Base-by-base conservation (phyloP, 2,329 filamentous ascomycete genomes). In the Trichoderma pleuroti region DNA sequence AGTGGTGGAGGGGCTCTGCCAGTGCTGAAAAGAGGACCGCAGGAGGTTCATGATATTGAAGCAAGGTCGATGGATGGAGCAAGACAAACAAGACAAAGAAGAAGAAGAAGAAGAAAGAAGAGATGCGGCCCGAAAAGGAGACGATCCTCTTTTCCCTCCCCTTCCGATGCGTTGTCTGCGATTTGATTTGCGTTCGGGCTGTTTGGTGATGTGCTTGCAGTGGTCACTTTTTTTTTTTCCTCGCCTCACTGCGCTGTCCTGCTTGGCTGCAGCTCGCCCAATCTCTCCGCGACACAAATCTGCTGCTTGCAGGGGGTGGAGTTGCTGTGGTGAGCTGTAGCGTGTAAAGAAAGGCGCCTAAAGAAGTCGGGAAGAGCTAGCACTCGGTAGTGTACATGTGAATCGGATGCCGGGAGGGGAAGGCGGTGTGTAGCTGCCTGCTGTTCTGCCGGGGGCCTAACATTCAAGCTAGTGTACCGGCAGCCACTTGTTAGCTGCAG, bases 201-300 rank as follows among this genome's bases (percentile, higher is more conserved):
- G 21, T 42, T 42, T 42, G 49, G 34, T 39, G 65, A 68, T 49
- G 26, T 68, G 54, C 65, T 28, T 42, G 39, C 39, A 42, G 39
- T 4, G 30, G 54, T 61, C 65, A 61, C 56, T 52, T 68, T 68
- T 68, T 68, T 67, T 68, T 57, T 42, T 28, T 11, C 59, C 28
- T 61, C 65, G 65, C 65, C 65, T 68, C 65, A 34, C 54, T 68
- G 65, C 39, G 65, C 26, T 68, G 65, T 67, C 28, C 64, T 67
- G 39, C 39, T 42, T 42, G 39, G 39, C 39, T 42, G 65, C 65
- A 68, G 65, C 65, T 68, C 56, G n/a, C 56, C 65, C 65, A 68
- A 68, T 68, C 65, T 68, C 65, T 34, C 56, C 32, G 56, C 66
- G 66, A 68, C 66, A 68, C 66, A 68, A 68, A 68, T 60, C 66